Evolutionary conservation across 352 stramenopile species (phyloP).

Genomic region (Phytophthora aleatoria): DNA sequence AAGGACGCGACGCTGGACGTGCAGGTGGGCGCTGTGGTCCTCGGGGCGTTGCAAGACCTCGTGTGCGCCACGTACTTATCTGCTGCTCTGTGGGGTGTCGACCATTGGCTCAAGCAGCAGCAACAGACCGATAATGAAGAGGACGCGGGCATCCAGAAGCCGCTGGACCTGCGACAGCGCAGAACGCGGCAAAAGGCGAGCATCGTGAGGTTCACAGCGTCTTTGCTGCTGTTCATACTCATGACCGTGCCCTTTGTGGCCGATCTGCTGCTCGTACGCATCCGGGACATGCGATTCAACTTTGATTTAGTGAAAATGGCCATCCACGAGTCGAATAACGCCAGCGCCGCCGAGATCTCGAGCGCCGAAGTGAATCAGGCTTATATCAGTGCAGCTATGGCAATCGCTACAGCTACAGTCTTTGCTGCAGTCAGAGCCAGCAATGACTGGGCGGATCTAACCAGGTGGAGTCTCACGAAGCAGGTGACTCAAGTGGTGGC

Average conservation of each 20-base stretch:
- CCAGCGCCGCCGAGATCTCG: constrained; percentile 28
- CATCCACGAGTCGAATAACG: constrained; percentile 35
- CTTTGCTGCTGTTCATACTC: constrained; percentile 22
- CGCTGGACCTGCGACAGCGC: constrained; percentile 3
- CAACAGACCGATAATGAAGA: not conserved
- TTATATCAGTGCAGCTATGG: constrained; percentile 16
- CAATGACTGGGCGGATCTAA: constrained; percentile 18
- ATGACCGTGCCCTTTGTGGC: constrained; percentile 36
- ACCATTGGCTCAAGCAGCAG: constrained; percentile 12
- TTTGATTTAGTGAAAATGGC: constrained; percentile 42
- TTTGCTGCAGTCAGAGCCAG: constrained; percentile 20
- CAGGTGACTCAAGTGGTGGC: not conserved
- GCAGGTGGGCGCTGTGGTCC: constrained; percentile 14
- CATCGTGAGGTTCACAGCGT: constrained; percentile 4
- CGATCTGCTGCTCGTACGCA: constrained; percentile 35
- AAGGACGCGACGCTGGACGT: constrained; percentile 23
- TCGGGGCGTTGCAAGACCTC: constrained; percentile 33
- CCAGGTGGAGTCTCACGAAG: constrained; percentile 17
- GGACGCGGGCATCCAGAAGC: constrained; percentile 1
- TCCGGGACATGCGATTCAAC: constrained; percentile 38
- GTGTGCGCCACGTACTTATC: constrained; percentile 41
- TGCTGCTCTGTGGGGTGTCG: constrained; percentile 24
- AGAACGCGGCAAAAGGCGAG: not conserved
- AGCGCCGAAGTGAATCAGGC: constrained; percentile 21
- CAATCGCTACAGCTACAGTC: constrained; percentile 10